These are phyloP conservation scores for Rhizodiscina lignyota DNA, from an alignment of 495 filamentous ascomycete genomes.

Conservation along the genomic window DNA sequence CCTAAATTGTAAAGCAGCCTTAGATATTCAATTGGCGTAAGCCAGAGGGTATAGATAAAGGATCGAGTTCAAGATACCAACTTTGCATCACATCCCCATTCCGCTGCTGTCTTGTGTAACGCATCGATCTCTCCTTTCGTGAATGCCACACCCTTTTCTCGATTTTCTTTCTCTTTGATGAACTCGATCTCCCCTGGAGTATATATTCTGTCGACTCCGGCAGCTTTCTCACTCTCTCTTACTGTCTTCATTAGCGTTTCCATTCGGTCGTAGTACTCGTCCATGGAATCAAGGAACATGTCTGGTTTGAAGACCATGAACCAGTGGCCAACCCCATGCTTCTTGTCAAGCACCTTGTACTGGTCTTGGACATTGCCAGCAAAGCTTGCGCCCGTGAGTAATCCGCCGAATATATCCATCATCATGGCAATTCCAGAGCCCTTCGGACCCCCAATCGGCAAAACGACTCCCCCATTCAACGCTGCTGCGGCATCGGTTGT, in stretches of 20 bases:
- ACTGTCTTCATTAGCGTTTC: constrained; percentile 49
- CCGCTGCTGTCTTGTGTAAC: constrained; percentile 49
- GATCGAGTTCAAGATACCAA: too few species aligned
- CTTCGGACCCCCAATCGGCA: constrained; percentile 68
- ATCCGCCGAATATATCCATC: constrained; percentile 76
- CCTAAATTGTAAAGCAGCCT: too few species aligned
- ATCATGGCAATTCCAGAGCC: constrained; percentile 55
- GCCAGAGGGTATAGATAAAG: too few species aligned
- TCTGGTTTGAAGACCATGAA: constrained; percentile 60
- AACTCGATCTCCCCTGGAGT: constrained; percentile 69
- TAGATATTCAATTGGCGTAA: too few species aligned
- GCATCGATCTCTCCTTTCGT: constrained; percentile 45
- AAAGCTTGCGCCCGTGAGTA: constrained; percentile 53
- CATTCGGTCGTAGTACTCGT: constrained; percentile 55
- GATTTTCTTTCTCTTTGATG: constrained; percentile 32
- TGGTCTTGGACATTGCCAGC: constrained; percentile 55
- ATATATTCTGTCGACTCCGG: constrained; percentile 57
- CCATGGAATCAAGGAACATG: constrained; percentile 52
- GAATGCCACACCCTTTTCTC: constrained; percentile 46
- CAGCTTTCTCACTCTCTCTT: constrained; percentile 45
- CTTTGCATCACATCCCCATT: constrained; percentile 24
- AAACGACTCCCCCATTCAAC: constrained; percentile 49
- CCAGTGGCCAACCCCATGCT: constrained; percentile 48
- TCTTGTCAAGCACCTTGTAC: constrained; percentile 43
- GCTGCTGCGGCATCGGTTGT: constrained; percentile 55